Conservation (phyloP, 2,329 filamentous ascomycete species). For the Aspergillus latus region DNA sequence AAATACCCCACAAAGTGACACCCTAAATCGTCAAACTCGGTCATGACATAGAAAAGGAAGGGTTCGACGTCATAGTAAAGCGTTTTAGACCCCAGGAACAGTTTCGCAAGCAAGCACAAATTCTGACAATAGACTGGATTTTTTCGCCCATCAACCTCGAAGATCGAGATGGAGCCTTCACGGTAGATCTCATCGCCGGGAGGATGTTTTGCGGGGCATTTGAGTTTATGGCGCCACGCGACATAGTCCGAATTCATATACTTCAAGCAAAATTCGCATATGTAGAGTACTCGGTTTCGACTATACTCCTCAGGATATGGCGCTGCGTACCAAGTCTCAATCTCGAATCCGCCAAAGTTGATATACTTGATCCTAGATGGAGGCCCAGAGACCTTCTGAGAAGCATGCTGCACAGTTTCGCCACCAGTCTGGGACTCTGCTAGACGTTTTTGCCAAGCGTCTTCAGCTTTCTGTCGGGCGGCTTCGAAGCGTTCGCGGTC, state of each 20-base stretch:
- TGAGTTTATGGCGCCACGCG: conserved; percentile 94
- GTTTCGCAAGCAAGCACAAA: conserved; percentile 87
- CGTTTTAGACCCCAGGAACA: conserved; percentile 97
- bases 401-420: conserved; percentile 63
- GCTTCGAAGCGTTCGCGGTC: conserved; percentile 87
- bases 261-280: conserved; percentile 98
- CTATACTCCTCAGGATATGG: conserved; percentile 99
- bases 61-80: conserved; percentile 99
- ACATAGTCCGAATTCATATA: conserved; percentile 99
- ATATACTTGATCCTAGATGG: conserved; percentile 98
- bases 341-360: conserved; percentile 95
- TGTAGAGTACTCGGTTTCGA: conserved; percentile 92
- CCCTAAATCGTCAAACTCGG: conserved; percentile 79
- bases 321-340: conserved; percentile 98
- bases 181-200: conserved; percentile 98
- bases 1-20: conserved; percentile 99
- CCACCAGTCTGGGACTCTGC: conserved; percentile 62
- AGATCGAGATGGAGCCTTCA: conserved; percentile 90
- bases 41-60: conserved; percentile 98
- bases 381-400: conserved; percentile 75
- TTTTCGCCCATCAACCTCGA: conserved; percentile 91
- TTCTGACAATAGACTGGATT: conserved; percentile 97
- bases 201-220: conserved; percentile 94
- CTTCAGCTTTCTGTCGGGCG: conserved; percentile 85
- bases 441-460: conserved; percentile 77